Evolutionary conservation across 345 rosid species (phyloP), one percentile per base, ranked within the genome.

Genomic region (Cardamine occulta): DNA sequence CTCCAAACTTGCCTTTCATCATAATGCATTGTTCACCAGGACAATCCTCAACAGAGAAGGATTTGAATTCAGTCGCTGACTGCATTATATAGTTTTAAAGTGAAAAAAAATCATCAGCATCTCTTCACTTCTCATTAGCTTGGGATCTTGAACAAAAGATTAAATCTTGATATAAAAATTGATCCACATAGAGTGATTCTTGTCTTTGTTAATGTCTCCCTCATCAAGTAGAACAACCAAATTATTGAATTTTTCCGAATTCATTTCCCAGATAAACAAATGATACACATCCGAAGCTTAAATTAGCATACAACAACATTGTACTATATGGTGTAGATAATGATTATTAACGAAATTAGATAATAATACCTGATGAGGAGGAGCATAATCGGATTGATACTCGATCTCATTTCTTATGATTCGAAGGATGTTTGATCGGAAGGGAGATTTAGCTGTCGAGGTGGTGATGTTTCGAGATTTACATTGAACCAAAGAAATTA

Each of bases 401-500:
- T 87, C 85, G 80, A 89, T 83, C 78, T 88, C 83, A 48, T 81
- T 76, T 70, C 82, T 66, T 53, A 89, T 73, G 82, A 88, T 88
- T 70, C 96, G 80, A 78, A 91, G 86, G 23, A 91, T 79, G 82
- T 89, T 88, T 35, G 91, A 79, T 2, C 70, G 83, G 84, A 86
- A 81, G 6, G 83, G 89, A 4, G 95, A 87, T 40, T 62, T 56
- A 18, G 83, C 61, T 63, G 65, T 18, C 42, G 68, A 17, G 66
- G 47, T 66, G 56, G 52, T 62, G 57, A 64, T 15, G 66, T 74
- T 61, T 63, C 51, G 74, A 60, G 75, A 19, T 10, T 67, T 63
- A 15, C 66, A 48, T 57, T 57, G 82, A 35, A 39, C 18, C 11
- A 4, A 29, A 5, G 60, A 62, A 55, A 39, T 7, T 66, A 78